Evolutionary conservation across 495 filamentous ascomycete species (phyloP).

Genomic region (Achaetomiella virescens): DNA sequence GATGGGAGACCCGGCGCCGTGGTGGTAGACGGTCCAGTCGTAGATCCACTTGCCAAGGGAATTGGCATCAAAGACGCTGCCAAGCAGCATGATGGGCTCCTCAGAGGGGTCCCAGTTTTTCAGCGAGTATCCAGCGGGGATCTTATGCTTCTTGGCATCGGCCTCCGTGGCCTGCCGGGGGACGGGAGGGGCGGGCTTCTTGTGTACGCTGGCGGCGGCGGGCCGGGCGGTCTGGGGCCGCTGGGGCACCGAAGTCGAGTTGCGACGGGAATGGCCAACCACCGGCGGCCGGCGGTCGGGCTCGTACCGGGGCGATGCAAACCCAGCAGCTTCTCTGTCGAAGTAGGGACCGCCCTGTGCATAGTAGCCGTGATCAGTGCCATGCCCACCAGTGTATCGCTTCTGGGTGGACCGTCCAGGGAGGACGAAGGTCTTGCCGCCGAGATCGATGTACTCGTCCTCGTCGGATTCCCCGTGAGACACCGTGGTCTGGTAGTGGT

Average conservation of each 20-base stretch:
- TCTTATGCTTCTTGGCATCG: conserved; percentile 72
- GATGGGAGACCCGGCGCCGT: conserved; percentile 79
- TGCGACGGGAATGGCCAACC: conserved; percentile 34
- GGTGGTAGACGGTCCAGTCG: conserved; percentile 96
- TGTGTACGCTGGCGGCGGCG: conserved; percentile 26
- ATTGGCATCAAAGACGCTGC: conserved; percentile 96
- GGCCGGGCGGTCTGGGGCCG: conserved; percentile 42
- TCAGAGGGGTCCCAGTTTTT: conserved; percentile 99
- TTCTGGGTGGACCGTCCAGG: conserved; percentile 40
- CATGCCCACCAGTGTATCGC: conserved; percentile 43
- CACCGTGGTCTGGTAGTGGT: conserved; percentile 44
- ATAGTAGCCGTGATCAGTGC: conserved; percentile 53
- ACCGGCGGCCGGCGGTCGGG: conserved; percentile 33
- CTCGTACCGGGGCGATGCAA: conserved; percentile 38
- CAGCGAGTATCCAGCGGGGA: conserved; percentile 86
- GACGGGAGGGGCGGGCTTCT: conserved; percentile 29
- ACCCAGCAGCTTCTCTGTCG: conserved; percentile 36
- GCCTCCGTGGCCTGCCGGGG: conserved; percentile 73
- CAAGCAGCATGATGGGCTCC: conserved; percentile 84
- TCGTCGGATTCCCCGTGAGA: conserved; percentile 54
- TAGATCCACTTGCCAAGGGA: conserved; percentile 98
- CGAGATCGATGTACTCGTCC: conserved; percentile 51
- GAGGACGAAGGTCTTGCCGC: conserved; percentile 42
- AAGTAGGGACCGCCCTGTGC: conserved; percentile 41
- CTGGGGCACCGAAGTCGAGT: conserved; percentile 38